A percentile compares a stretch with the other conserved stretches of the same genome.
phyloP scores from a whole-genome alignment of 306 rosid species.

The Castanea mollissima region DNA sequence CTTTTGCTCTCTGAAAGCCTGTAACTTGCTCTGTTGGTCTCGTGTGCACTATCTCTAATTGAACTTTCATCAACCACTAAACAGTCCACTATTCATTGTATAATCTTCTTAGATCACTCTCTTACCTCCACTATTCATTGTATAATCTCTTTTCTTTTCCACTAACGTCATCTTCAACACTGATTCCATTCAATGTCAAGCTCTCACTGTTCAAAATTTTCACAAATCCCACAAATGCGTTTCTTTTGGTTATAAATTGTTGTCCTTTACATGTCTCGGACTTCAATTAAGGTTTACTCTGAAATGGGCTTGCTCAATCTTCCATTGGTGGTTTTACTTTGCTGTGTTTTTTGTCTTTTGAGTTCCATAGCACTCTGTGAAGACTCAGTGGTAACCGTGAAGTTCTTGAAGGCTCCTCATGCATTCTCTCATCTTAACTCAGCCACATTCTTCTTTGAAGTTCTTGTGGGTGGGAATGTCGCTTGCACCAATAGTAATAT shows the following conservation, averaged over 20 bases:
- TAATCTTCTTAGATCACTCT: conserved; percentile 27
- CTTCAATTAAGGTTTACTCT: conserved; percentile 10
- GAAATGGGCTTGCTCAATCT: conserved; percentile 50
- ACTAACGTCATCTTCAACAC: conserved; percentile 10
- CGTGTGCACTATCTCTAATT: conserved; percentile 42
- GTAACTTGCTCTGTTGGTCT: conserved; percentile 27
- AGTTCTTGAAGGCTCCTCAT: conserved; percentile 71
- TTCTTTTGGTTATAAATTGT: conserved; percentile 21
- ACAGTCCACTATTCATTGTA: too few relatives aligned
- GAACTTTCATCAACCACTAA: conserved; percentile 47
- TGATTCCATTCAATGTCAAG: conserved; percentile 1
- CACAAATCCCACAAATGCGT: conserved; percentile 29
- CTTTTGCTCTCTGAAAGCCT: conserved; percentile 19
- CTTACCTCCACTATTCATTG: conserved; percentile 22
- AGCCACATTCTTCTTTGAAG: conserved; percentile 66
- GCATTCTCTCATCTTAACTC: conserved; percentile 72
- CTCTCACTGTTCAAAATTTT: conserved; percentile 14
- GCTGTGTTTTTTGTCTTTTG: conserved; percentile 38
- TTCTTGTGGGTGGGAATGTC: conserved; percentile 30
- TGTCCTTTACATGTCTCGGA: neutral
- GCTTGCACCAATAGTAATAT: conserved; percentile 54
- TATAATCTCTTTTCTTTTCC: conserved; percentile 11
- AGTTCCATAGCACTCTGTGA: conserved; percentile 37
- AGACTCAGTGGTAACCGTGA: conserved; percentile 47
- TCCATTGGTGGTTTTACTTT: conserved; percentile 30